Evolutionary conservation across 2,329 filamentous ascomycete species (phyloP).

Genomic region (Colletotrichum godetiae): DNA sequence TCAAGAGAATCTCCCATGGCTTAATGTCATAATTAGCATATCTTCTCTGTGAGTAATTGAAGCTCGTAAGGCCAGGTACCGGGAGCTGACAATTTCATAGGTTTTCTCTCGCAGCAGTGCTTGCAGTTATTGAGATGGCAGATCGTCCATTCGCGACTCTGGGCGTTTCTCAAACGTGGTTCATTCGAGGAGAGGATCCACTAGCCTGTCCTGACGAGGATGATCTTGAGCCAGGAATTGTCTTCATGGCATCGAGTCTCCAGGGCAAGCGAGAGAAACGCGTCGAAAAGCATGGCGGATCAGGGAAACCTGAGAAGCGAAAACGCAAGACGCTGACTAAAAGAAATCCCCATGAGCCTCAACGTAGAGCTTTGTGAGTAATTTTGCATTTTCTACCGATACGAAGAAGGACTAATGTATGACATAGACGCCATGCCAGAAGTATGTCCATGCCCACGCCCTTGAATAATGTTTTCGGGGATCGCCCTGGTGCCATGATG

Average conservation of each 20-base stretch:
- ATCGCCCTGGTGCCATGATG: background rate
- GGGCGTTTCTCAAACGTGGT: slow-evolving; percentile 21
- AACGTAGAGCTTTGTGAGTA: background rate
- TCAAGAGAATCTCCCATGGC: slow-evolving; percentile 17
- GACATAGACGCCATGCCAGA: slow-evolving; percentile 12
- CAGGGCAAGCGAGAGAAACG: background rate
- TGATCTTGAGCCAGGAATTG: background rate
- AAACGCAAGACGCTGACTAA: slow-evolving; percentile 21
- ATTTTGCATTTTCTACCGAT: too few relatives aligned
- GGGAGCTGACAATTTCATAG: background rate
- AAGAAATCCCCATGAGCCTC: background rate
- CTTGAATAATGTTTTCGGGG: slow-evolving; percentile 3
- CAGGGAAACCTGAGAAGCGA: background rate
- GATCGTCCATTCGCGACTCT: slow-evolving; percentile 30
- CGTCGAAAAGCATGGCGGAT: too few relatives aligned
- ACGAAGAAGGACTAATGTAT: background rate
- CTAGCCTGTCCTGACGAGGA: background rate
- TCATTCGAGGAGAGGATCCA: slow-evolving; percentile 7
- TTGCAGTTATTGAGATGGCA: slow-evolving; percentile 27
- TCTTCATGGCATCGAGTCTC: background rate
- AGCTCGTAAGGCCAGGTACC: fast-evolving
- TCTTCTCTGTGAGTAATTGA: slow-evolving; percentile 14
- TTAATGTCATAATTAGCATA: slow-evolving; percentile 30
- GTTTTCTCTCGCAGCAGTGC: slow-evolving; percentile 10
- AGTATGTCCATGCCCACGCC: slow-evolving; percentile 29